Evolutionary conservation across 1,284 basidiomycete genomes (phyloP), one percentile per base, ranked within the genome.

Genomic region (Fomitopsis pinicola): DNA sequence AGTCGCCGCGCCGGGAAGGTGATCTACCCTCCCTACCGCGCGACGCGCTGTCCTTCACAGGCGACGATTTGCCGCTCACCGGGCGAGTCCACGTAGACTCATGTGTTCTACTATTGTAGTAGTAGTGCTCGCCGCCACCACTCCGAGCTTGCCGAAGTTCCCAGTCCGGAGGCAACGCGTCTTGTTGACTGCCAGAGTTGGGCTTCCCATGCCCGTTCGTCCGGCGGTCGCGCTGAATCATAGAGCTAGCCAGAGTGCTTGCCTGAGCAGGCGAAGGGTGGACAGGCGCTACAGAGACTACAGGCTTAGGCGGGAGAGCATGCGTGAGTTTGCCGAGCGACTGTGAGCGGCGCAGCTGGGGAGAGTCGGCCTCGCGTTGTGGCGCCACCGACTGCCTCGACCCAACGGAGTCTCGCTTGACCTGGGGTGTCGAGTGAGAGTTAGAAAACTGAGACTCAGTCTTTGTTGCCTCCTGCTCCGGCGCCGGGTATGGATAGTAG

Each of bases 271-370:
- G 81, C 68, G 84, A 80, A 56, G 83, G 80, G 60, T 82, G 80
- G 52, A 84, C 72, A 68, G 84, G 80, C 30, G 84, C 78, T 61
- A 71, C 79, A 56, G 81, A 76, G 42, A 81, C 77, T 50, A 84
- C 77, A 40, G 89, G 89, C 72, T 91, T 91, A 3, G 89, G 84
- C 26, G 89, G 89, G 17, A 91, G 78, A 19, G 87, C 87, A 69
- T 91, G 89, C 10, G 80, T 84, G 53, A 82, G 69, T 52, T 72
- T 73, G 45, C 68, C 73, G 59, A 72, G 62, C n/a, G 73, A 67
- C 57, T 72, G 73, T 50, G 77, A 69, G 30, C 75, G 74, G 58
- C 76, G 73, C 50, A 68, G 62, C 15, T 64, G 64, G 53, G 69
- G 66, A 40, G 71, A 67, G 33, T 55, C 62, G 7, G 71, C 64